Conservation (phyloP, 345 rosid species). For the Linum trigynum region DNA sequence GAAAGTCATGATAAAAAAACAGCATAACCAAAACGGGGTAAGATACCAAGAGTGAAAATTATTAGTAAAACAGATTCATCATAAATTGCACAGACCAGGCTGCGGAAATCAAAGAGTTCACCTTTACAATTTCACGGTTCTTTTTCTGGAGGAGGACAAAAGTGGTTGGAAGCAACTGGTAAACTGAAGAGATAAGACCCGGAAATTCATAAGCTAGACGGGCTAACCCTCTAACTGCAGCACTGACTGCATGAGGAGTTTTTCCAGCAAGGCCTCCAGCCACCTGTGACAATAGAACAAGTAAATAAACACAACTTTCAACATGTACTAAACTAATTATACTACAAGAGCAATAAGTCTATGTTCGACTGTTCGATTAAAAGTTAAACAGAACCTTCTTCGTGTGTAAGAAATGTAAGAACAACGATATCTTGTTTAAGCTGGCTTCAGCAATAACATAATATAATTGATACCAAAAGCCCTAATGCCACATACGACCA, state of each 20-base stretch:
- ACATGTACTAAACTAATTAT: not conserved
- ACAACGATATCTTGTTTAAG: no score
- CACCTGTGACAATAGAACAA: constrained; percentile 38
- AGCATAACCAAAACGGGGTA: not conserved
- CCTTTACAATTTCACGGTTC: constrained; percentile 84
- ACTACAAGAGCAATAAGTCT: no score
- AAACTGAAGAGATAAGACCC: constrained; percentile 72
- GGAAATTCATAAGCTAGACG: constrained; percentile 91
- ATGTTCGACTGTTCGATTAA: no score
- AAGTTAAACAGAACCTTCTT: no score
- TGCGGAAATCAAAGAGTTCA: constrained; percentile 17
- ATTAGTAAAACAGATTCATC: not conserved
- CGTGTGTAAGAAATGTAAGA: no score
- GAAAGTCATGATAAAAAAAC: constrained; percentile 1
- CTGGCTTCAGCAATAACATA: not conserved
- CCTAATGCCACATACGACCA: not conserved
- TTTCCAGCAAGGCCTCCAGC: constrained; percentile 95
- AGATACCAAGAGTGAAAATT: constrained; percentile 4
- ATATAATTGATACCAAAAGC: not conserved
- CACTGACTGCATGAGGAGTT: constrained; percentile 94
- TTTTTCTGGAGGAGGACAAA: constrained; percentile 76
- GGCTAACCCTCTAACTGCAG: constrained; percentile 90
- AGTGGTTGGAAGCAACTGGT: constrained; percentile 77
- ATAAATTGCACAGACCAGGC: not conserved
- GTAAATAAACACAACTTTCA: not conserved